phyloP scores from a whole-genome alignment of 2,329 filamentous ascomycete species.

The Aspergillus transmontanensis region DNA sequence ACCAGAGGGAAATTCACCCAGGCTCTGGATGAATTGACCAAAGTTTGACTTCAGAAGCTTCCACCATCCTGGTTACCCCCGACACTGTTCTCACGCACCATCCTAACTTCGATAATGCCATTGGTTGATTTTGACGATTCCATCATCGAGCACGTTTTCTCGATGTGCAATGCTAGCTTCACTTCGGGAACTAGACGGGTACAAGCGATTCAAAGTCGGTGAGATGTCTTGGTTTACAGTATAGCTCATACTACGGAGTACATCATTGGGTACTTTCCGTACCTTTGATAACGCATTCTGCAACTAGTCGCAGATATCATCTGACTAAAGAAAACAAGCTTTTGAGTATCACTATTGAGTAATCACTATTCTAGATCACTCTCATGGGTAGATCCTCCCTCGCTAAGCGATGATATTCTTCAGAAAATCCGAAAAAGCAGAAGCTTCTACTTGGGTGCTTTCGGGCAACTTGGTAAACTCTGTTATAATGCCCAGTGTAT shows the following conservation, averaged over 20 bases:
- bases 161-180: not conserved
- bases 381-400: too few relatives aligned
- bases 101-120: not conserved
- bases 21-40: too few relatives aligned
- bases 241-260: not conserved
- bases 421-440: too few relatives aligned
- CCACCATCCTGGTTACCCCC: not conserved
- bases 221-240: not conserved
- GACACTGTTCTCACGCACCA: not conserved
- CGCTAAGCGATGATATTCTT: too few relatives aligned
- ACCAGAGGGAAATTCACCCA: not conserved
- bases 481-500: too few relatives aligned
- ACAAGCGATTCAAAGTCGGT: not conserved
- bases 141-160: not conserved
- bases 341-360: too few relatives aligned
- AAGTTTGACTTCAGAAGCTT: not conserved
- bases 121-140: not conserved
- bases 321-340: too few relatives aligned
- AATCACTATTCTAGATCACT: too few relatives aligned
- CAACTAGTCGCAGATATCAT: too few relatives aligned
- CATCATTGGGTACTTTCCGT: not conserved
- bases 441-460: too few relatives aligned
- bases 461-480: too few relatives aligned
- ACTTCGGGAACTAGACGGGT: not conserved
- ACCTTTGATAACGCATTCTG: too few relatives aligned